Base-by-base conservation (phyloP, 2,329 filamentous ascomycete genomes). In the Monilinia vaccinii-corymbosi region DNA sequence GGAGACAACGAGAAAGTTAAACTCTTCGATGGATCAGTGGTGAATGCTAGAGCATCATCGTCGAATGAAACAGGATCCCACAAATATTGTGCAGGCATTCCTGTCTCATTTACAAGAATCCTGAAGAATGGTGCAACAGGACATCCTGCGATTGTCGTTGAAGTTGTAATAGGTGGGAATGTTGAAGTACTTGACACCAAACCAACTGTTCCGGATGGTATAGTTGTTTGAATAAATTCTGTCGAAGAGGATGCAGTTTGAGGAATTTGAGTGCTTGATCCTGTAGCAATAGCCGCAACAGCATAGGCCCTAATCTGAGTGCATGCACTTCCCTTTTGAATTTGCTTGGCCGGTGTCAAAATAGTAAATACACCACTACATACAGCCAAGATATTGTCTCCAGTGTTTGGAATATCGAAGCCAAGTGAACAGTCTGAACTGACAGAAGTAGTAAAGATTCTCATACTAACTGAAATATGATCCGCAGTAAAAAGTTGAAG, bases 11-110 rank as follows among this genome's bases (percentile, higher is more conserved):
- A 64, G 56, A 65, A 65, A 14, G 60, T 25, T 21, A 62, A 25
- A 47, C 63, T 63, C 46, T 61, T 4, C 13, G 21, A 31, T n/a
- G 14, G 2, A 45, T 62, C 50, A 9, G 34, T 21, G 13, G 62
- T 63, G 42, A 62, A 65, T 18, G 55, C 44, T 16, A 65, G 56
- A 11, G 60, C 57, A 47, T 65, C 63, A 50, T 64, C 63, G 23
- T 49, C 57, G 7, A 56, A 44, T 21, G 62, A 56, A 5, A 52
- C n/a, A 28, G 62, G 62, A 46, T 65, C 63, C 47, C 60, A 65
- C 16, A 65, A 55, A 52, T 64, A 65, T 38, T 63, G 60, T 21
- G 59, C 14, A 11, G 34, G 32, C 18, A 32, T 31, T 21, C 44
- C 62, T 21, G 50, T 45, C n/a, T 58, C 58, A 13, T 58, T 52